Evolutionary conservation across 2,329 filamentous ascomycete genomes (phyloP).

Genomic region (Diaporthe vaccinii): DNA sequence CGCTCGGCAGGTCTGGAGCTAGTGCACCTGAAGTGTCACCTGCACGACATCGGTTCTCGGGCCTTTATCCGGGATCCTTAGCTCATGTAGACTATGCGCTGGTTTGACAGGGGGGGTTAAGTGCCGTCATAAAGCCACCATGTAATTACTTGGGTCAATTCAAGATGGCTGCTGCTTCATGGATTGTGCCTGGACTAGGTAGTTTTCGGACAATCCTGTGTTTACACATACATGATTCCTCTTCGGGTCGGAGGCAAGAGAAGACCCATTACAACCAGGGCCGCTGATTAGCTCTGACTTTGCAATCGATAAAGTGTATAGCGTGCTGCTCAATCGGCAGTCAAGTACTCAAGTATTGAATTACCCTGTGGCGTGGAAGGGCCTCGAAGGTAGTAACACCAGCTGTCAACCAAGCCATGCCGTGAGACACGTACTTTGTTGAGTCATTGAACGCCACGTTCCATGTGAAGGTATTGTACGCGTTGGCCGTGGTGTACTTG

Average conservation of each 20-base stretch:
- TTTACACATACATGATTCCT: not conserved
- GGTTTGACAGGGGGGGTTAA: not conserved
- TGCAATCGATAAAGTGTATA: not conserved
- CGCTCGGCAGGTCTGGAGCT: conserved; percentile 1
- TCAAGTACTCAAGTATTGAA: not conserved
- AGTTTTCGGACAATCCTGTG: not conserved
- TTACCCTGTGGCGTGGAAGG: not conserved
- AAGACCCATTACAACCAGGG: not conserved
- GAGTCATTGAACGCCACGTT: conserved; percentile 26
- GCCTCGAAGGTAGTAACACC: not conserved
- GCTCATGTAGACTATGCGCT: not conserved
- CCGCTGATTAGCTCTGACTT: not conserved
- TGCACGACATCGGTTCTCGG: conserved; percentile 26
- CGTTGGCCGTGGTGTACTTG: not conserved
- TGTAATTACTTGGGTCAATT: not conserved
- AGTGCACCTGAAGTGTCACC: conserved; percentile 6
- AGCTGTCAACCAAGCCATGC: not conserved
- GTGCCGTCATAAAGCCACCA: not conserved
- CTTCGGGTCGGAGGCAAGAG: not conserved
- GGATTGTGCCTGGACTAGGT: not conserved
- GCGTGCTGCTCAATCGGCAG: not conserved
- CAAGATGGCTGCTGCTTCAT: not conserved
- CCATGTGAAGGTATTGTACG: conserved; percentile 9
- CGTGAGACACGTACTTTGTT: conserved; percentile 11
- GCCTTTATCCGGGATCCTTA: not conserved